These are phyloP conservation scores for Fusarium sacchari DNA, from an alignment of 2,329 filamentous ascomycete species.

Conservation along the genomic window DNA sequence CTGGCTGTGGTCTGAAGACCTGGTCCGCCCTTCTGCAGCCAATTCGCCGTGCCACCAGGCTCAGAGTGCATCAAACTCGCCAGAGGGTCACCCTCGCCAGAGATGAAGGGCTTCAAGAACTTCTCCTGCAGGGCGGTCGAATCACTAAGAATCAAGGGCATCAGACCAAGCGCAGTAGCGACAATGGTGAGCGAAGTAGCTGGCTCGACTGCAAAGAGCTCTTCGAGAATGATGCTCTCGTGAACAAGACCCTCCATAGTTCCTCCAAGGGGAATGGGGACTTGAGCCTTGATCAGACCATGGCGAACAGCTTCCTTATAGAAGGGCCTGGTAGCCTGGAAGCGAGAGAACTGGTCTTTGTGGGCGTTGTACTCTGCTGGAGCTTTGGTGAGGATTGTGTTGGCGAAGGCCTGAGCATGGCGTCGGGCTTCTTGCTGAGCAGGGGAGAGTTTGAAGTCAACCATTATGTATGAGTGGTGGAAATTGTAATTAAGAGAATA, in stretches of 20 bases:
- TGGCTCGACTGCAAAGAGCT: background rate
- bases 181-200: background rate
- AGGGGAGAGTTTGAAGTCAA: background rate
- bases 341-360: background rate
- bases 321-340: background rate
- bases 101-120: background rate
- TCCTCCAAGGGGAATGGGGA: background rate
- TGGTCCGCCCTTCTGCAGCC: background rate
- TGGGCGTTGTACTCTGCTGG: background rate
- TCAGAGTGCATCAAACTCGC: slow-evolving; percentile 10
- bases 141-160: slow-evolving; percentile 2
- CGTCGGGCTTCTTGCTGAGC: background rate
- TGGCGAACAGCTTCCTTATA: background rate
- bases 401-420: background rate
- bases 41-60: background rate
- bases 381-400: background rate
- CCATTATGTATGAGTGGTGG: background rate
- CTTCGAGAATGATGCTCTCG: background rate
- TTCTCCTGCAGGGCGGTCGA: background rate
- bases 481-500: background rate
- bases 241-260: background rate
- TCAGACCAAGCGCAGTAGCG: background rate
- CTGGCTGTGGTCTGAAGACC: background rate
- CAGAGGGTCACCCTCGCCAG: background rate
- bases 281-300: background rate